These are phyloP conservation scores for Trichoderma aggressivum DNA, from an alignment of 2,329 filamentous ascomycete species.

Conservation along the genomic window DNA sequence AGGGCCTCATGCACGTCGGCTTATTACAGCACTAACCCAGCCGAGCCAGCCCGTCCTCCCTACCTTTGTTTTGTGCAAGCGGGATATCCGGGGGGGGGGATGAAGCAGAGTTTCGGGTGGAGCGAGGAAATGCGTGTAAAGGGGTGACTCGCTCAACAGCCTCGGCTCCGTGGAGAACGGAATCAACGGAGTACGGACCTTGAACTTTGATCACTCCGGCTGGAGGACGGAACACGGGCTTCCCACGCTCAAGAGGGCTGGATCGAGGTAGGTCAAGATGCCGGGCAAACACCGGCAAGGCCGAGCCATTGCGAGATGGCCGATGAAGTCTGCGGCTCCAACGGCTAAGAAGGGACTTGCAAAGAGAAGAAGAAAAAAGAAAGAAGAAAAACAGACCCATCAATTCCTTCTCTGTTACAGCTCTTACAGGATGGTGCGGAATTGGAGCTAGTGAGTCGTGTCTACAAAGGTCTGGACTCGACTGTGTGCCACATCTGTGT, in stretches of 20 bases:
- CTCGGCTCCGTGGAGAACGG: slow-evolving; percentile 5
- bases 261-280: neutral
- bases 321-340: neutral
- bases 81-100: neutral
- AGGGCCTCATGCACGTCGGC: slow-evolving; percentile 7
- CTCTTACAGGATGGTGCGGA: neutral
- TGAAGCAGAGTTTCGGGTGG: neutral
- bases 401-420: neutral
- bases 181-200: neutral
- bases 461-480: neutral
- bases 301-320: neutral
- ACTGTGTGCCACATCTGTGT: neutral
- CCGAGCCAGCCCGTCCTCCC: neutral
- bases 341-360: neutral
- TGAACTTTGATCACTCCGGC: neutral
- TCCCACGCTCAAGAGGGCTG: neutral
- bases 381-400: neutral
- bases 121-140: slow-evolving; percentile 12
- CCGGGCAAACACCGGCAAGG: slow-evolving; percentile 5
- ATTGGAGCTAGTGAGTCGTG: neutral
- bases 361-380: neutral
- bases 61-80: neutral
- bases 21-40: neutral
- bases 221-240: neutral
- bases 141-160: neutral